Conservation (phyloP, 257 asterid species). For the Thymus quinquecostatus region DNA sequence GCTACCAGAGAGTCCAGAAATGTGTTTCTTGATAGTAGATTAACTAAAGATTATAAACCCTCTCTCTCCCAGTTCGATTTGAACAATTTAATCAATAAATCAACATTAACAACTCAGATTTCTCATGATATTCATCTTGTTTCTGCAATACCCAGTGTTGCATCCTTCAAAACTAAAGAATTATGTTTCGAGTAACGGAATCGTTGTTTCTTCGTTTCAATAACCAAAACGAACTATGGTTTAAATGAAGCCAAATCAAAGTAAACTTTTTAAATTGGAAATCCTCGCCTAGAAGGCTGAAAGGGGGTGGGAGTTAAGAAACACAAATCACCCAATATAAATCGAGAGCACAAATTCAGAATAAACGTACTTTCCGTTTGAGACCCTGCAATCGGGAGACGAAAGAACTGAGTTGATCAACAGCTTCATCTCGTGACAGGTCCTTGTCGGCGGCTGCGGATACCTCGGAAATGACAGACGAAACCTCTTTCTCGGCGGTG, state of each 20-base stretch:
- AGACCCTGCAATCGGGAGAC: slow-evolving; percentile 89
- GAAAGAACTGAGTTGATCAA: slow-evolving; percentile 68
- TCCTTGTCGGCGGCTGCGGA: slow-evolving; percentile 57
- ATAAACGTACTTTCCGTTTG: slow-evolving; percentile 77
- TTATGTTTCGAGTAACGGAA: neutral
- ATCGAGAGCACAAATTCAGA: neutral
- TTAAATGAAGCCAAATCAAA: slow-evolving; percentile 8
- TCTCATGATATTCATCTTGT: neutral
- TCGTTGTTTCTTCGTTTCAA: slow-evolving; percentile 11
- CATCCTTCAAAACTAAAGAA: slow-evolving; percentile 5
- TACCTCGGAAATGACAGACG: slow-evolving; percentile 69
- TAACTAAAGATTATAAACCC: slow-evolving; percentile 1
- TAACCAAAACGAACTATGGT: slow-evolving; percentile 14
- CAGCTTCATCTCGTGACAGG: slow-evolving; percentile 72
- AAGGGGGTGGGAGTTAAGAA: neutral
- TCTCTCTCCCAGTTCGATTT: slow-evolving; percentile 11
- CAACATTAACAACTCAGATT: slow-evolving; percentile 5
- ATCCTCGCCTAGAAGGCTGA: neutral
- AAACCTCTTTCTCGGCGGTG: slow-evolving; percentile 78
- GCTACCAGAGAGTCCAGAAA: slow-evolving; percentile 5
- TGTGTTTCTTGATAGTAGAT: neutral
- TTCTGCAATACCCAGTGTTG: neutral
- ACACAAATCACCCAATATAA: neutral
- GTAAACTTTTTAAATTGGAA: neutral
- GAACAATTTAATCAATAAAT: slow-evolving; percentile 23